These are phyloP conservation scores for Vicia sativa DNA, from an alignment of 306 rosid species.

Conservation along the genomic window DNA sequence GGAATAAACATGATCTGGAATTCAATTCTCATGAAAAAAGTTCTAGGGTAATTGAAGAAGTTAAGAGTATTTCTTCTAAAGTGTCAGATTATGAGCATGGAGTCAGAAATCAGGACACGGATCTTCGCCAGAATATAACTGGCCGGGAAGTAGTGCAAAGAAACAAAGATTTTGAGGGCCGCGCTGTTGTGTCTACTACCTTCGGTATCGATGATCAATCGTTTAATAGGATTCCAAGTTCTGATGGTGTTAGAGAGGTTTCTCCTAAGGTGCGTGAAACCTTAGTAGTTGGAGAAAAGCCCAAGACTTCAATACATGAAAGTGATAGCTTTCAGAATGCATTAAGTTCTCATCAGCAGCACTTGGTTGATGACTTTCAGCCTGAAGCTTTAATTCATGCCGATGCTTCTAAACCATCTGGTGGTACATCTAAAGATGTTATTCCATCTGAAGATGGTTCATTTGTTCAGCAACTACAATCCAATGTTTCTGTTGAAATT, in stretches of 20 bases:
- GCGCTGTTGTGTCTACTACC: conserved; percentile 36
- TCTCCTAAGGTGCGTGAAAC: conserved; percentile 41
- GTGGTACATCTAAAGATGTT: conserved; percentile 44
- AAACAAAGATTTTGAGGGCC: conserved; percentile 44
- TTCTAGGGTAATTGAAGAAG: conserved; percentile 46
- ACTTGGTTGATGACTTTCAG: conserved; percentile 43
- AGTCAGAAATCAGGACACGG: conserved; percentile 50
- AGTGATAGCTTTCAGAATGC: conserved; percentile 39
- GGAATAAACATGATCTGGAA: conserved; percentile 60
- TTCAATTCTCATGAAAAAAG: conserved; percentile 41
- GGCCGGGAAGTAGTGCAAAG: conserved; percentile 47
- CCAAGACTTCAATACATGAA: conserved; percentile 35
- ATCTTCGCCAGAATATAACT: conserved; percentile 42
- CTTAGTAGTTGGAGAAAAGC: conserved; percentile 43
- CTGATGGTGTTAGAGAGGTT: conserved; percentile 48
- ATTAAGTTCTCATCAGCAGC: conserved; percentile 43
- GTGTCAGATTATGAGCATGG: conserved; percentile 46
- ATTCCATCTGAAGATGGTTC: conserved; percentile 40
- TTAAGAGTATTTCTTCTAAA: conserved; percentile 39
- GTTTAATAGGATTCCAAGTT: conserved; percentile 38
- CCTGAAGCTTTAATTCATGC: conserved; percentile 41
- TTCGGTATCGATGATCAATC: conserved; percentile 36
- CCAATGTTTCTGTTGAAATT: conserved; percentile 44
- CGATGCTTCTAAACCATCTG: conserved; percentile 42
- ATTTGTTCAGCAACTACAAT: conserved; percentile 43